Base-by-base conservation (phyloP, 148 eudicot genomes). In the Rhododendron ovatum region DNA sequence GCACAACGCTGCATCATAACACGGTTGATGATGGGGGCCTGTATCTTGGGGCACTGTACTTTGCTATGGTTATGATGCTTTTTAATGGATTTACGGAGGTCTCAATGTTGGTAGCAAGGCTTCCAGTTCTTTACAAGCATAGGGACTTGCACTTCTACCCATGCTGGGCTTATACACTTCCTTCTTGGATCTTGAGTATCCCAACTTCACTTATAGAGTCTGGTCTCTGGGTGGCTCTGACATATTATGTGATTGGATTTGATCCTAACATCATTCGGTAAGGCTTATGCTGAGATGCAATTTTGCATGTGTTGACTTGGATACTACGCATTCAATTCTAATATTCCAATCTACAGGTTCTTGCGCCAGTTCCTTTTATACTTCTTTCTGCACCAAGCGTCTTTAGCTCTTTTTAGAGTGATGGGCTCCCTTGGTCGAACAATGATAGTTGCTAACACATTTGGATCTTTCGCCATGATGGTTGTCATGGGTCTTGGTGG, bases 41-140 rank as follows among this genome's bases (percentile, higher is more conserved):
- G 55, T 95, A 93, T 88, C 92, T 97, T 51, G 99, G 99, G 80
- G 94, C 92, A 75, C 89, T 97, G 86, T 97, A 95, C 85, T 95
- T 97, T 88, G 92, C 98, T 26, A 97, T 97, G 99, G 99, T 97
- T 85, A 95, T 95, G 81, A 93, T 97, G 53, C 98, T 97, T 79
- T 97, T 97, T 88, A 97, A 97, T 86, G 99, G 99, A 86, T 97
- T 97, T 91, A 97, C 98, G 5, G 99, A 97, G 95, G 99, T 97
- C 85, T 90, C 99, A 24, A 94, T 97, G 99, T 81, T 97, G 79
- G 98, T 97, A 65, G 92, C 94, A 51, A 97, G 95, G 89, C 98
- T 97, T 90, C 98, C 98, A 45, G 90, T 95, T 81, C 84, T 97
- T 71, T 97, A 97, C 93, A 97, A 97, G 92, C 95, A 97, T 86